Conservation (phyloP, 2,329 filamentous ascomycete genomes). For the Dothistroma pini region DNA sequence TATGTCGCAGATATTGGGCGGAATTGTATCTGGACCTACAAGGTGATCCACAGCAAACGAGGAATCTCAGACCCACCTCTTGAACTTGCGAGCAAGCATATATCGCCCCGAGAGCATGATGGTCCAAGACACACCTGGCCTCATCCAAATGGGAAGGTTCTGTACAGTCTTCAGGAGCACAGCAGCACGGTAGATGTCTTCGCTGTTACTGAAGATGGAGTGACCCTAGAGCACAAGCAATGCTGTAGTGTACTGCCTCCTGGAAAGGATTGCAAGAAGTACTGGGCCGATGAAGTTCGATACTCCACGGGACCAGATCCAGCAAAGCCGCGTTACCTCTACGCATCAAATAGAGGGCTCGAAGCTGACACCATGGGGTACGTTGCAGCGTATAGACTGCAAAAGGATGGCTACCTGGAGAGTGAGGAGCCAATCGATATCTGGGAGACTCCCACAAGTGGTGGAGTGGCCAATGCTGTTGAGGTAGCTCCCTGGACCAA, state of each 20-base stretch:
- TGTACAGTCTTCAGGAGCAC: slow-evolving; percentile 37
- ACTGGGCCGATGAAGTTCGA: slow-evolving; percentile 38
- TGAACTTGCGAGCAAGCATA: slow-evolving; percentile 28
- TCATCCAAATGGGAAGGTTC: slow-evolving; percentile 33
- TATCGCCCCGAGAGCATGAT: slow-evolving; percentile 31
- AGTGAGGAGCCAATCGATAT: slow-evolving; percentile 30
- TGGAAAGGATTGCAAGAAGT: slow-evolving; percentile 32
- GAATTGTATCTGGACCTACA: slow-evolving; percentile 36
- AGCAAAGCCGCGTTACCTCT: slow-evolving; percentile 30
- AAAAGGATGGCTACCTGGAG: slow-evolving; percentile 27
- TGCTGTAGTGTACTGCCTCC: slow-evolving; percentile 32
- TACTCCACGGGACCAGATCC: slow-evolving; percentile 29
- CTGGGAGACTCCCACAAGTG: slow-evolving; percentile 36
- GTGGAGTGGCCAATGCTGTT: slow-evolving; percentile 36
- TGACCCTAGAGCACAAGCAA: slow-evolving; percentile 28
- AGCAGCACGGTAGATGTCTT: slow-evolving; percentile 37
- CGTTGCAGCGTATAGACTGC: slow-evolving; percentile 31
- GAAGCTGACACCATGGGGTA: slow-evolving; percentile 32
- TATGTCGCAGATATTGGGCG: slow-evolving; percentile 37
- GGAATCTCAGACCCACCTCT: slow-evolving; percentile 24
- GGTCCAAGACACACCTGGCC: slow-evolving; percentile 37
- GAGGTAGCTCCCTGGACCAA: slow-evolving; percentile 31
- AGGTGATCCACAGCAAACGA: slow-evolving; percentile 21
- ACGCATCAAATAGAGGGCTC: slow-evolving; percentile 35
- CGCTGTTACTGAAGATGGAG: slow-evolving; percentile 27